These are phyloP conservation scores for Cercospora sesami DNA, from an alignment of 2,329 filamentous ascomycete genomes.

Conservation along the genomic window DNA sequence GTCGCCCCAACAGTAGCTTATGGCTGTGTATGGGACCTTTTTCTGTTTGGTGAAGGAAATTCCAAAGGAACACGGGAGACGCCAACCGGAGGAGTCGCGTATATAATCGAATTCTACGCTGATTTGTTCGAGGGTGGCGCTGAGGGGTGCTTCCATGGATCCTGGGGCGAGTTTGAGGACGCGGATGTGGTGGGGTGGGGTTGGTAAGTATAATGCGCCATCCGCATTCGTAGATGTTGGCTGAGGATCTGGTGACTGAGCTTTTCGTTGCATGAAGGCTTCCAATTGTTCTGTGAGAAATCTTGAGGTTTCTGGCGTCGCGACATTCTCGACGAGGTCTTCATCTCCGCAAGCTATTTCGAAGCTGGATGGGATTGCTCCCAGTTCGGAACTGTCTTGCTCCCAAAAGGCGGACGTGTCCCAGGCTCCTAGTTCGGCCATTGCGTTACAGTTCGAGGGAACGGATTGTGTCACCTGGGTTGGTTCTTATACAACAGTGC, in stretches of 20 bases:
- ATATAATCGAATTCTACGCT: not conserved
- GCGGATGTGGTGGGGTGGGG: not conserved
- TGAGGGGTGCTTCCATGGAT: not conserved
- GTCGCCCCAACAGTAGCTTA: not conserved
- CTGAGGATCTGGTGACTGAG: not conserved
- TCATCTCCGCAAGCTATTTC: slow-evolving; percentile 1
- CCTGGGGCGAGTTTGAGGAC: not conserved
- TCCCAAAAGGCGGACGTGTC: slow-evolving; percentile 1
- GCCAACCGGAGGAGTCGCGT: not conserved
- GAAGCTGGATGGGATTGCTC: not conserved
- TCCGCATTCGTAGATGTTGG: not conserved
- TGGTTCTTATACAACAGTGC: not conserved
- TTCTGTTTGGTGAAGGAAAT: not conserved
- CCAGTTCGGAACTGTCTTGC: not conserved
- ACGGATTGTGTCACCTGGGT: not conserved
- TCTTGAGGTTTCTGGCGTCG: not conserved
- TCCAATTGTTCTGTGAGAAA: not conserved
- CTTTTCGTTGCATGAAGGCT: not conserved
- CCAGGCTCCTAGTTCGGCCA: not conserved
- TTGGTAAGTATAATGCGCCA: not conserved
- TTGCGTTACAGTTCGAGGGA: not conserved
- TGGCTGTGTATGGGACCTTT: slow-evolving; percentile 2
- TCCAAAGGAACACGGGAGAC: not conserved
- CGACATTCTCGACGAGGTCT: not conserved
- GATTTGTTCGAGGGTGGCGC: not conserved